Base-by-base conservation (phyloP, 768 basidiomycete species). In the Pulveroboletus sp. region DNA sequence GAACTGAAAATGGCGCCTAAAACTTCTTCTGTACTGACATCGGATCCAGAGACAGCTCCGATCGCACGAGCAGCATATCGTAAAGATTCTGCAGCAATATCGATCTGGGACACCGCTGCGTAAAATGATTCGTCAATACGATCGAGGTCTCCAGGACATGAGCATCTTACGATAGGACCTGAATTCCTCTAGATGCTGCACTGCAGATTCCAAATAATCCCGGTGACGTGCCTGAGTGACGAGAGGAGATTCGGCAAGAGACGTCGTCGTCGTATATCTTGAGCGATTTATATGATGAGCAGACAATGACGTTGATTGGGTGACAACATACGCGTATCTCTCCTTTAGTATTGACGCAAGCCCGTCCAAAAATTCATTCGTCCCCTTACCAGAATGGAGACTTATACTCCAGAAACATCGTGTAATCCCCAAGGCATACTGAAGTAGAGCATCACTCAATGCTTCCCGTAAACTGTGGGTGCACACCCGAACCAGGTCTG, bases 1-100 rank as follows among this genome's bases (percentile, higher is more conserved):
- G 89, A 86, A 31, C 76, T 74, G 62, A 95, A 95, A 24, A 95
- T 77, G 17, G 79, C 79, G 50, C 92, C 90, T 18, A 95, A 66
- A 8, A 94, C 74, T 51, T 94, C 90, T 59, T 95, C 93, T 11
- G 85, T 81, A 40, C 84, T 85, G 48, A 95, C 84, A 33, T 57
- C 55, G 8, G 77, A 62, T 5, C 93, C 92, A 2, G 86, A 83
- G n/a, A 94, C 82, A 50, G 82, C 81, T 1, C 89, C 92, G n/a
- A 95, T 78, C 5, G 89, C 84, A 51, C 80, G 78, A 0, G 86
- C 83, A 2, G 91, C 93, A 62, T 93, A 91, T 24, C 93, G 81
- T 24, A 95, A 74, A 62, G 93, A 90, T 65, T 95, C 93, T 0
- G 91, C 91, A 5, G 81, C 90, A 10, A 89, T 63, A 6, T 93